Base-by-base conservation (phyloP, 1,139 yeast genomes). In the Yamadazyma siamensis region DNA sequence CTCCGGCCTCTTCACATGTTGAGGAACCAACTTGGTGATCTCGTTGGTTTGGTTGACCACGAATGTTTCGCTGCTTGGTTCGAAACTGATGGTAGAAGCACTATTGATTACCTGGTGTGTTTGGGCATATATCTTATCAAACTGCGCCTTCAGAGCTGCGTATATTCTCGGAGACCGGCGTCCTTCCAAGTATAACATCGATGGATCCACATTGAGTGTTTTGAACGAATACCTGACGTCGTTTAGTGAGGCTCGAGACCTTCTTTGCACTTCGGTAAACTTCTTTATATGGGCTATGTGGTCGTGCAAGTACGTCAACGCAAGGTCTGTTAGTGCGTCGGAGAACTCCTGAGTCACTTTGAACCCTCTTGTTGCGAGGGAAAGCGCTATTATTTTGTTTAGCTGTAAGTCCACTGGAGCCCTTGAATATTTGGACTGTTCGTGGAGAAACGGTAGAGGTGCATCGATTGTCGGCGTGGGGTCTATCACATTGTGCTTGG, bases 241-340 rank as follows among this genome's bases (percentile, higher is more conserved):
- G 13, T 65, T 65, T 17, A 75, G 55, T 0, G 85, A 63, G 0
- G 91, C 85, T 17, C 54, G 53, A 15, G 65, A 58, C 32, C 94
- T 66, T 43, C 96, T 63, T 54, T 87, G 95, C n/a, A 77, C 56
- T 36, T 75, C 79, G 3, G 82, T 68, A 21, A 77, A 54, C 36
- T 71, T 70, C 34, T 73, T 75, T 25, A 86, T 52, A 26, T 69
- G 61, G 5, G 54, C 46, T 5, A 71, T 52, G 31, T 82, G 41
- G 17, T 64, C 62, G 39, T 70, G 60, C 46, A 85, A 58, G 47
- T 76, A 79, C 13, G 59, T 57, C 26, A 68, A 63, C 2, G 80
- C 68, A 40, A 77, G 52, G 13, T 66, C 61, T 3, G 74, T 54
- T 26, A 79, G 35, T 32, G 69, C 68, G 23, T 62, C 61, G 25